Evolutionary conservation across 306 rosid species (phyloP), one percentile per base, ranked within the genome.

Genomic region (Cicer yamashitae): DNA sequence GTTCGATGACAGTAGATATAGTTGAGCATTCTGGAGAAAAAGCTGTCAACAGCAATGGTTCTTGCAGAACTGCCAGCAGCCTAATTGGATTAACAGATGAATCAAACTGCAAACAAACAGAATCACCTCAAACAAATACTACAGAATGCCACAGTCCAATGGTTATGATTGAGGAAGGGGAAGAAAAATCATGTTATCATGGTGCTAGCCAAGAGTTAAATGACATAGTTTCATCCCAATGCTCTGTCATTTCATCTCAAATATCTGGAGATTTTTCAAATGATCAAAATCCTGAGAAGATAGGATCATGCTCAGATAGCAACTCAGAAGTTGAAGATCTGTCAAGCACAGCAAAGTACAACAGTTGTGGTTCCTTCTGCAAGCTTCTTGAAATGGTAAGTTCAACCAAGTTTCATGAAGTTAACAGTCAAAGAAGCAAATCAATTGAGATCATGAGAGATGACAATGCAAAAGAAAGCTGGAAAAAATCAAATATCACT

Each of bases 311-410:
- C 71, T 81, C 79, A 9, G 94, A 85, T 67, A 88, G 93, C 84
- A 88, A 94, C 85, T 91, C 94, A 39, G 94, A 88, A 82, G 79
- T 85, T 50, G 94, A 87, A 81, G 86, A 84, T 77, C 83, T 79
- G 41, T 86, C 92, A 57, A 82, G 83, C 63, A 59, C 79, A 51
- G 75, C 82, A 67, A 82, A 73, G 84, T 69, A 81, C 74, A 83
- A 69, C 58, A 79, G 20, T 64, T 25, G 51, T 57, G 76, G 71
- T 81, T 81, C 84, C 65, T 79, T 86, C 72, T 38, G 76, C 74
- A 82, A 84, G 84, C 89, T 83, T 77, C 77, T 77, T 17, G 89
- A 74, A 81, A 85, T 86, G 84, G 85, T 82, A 22, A 80, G 82
- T 77, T 77, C 86, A 65, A 78, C 78, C 67, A 83, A 56, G 83